Evolutionary conservation across 1,284 basidiomycete species (phyloP).

Genomic region (Chalciporus sp.): DNA sequence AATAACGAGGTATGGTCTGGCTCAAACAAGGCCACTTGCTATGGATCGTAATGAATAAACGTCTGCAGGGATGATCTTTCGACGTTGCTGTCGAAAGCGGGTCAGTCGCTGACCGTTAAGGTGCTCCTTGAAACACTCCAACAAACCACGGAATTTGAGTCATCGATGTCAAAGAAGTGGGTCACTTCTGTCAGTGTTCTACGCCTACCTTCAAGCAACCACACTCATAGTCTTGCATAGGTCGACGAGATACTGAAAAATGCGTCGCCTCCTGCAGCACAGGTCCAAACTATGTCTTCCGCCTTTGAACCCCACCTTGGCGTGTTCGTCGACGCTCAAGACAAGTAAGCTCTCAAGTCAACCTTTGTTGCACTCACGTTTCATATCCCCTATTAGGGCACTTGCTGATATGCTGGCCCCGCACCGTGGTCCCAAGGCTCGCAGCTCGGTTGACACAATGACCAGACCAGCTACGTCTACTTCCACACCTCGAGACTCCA

Average conservation of each 20-base stretch:
- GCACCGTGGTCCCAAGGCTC: conserved; percentile 66
- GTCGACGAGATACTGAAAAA: conserved; percentile 65
- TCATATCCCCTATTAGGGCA: conserved; percentile 46
- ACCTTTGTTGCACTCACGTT: not conserved
- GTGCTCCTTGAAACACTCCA: conserved; percentile 84
- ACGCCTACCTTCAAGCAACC: not conserved
- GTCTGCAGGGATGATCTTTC: conserved; percentile 67
- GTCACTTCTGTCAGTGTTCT: conserved; percentile 63
- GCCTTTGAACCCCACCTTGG: conserved; percentile 92
- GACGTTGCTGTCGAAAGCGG: conserved; percentile 66
- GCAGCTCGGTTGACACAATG: conserved; percentile 66
- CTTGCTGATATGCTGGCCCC: conserved; percentile 81
- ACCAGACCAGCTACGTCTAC: conserved; percentile 26
- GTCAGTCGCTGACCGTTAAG: conserved; percentile 73
- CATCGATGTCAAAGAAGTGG: conserved; percentile 78
- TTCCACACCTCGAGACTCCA: conserved; percentile 42
- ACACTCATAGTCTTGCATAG: conserved; percentile 34
- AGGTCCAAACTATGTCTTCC: conserved; percentile 70
- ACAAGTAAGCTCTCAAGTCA: conserved; percentile 59
- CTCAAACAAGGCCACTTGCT: not conserved
- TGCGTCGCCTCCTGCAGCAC: conserved; percentile 47
- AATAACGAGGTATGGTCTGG: conserved; percentile 69
- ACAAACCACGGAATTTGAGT: conserved; percentile 85
- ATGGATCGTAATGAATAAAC: not conserved
- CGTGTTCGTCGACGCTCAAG: conserved; percentile 95